Evolutionary conservation across 2,329 filamentous ascomycete species (phyloP), one percentile per base, ranked within the genome.

Genomic region (Ophiostoma sp.): DNA sequence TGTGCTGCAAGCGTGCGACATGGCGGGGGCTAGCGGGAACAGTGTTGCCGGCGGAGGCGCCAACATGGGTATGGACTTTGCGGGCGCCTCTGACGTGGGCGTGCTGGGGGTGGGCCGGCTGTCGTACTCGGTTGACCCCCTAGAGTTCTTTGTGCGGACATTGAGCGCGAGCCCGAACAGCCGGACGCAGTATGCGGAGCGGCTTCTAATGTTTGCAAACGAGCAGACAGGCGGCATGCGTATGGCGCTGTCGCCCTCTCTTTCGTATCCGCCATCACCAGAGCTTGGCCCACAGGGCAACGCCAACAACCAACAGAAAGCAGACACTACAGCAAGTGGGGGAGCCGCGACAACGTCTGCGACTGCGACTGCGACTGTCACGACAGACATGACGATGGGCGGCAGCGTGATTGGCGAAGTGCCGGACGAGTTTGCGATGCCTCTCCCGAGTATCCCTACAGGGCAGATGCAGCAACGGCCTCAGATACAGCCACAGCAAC

Each of bases 151-250:
- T 71, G 77, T 82, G 14, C 77, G 76, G 52, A 81, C 78, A 0
- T 73, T 82, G 16, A 81, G 79, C 65, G 76, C 78, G 5, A 81
- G 78, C 49, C 79, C 80, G 4, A 81, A 81, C 66, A 79, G 78
- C 68, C 75, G 79, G 58, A 76, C 75, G 27, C 78, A 80, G 70
- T 82, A 78, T 67, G 80, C 80, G 2, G 79, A 80, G 68, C 74
- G 79, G 40, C 76, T 82, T 2, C 73, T 81, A 5, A 76, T 77
- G 65, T 79, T 81, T 68, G 80, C 79, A 8, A 74, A 75, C 4
- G 77, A 80, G 70, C 79, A 78, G 60, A 78, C 79, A 0, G 77
- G 76, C 6, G 75, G 75, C 7, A 76, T 77, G 75, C 73, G 76
- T 60, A 77, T 77, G 68, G 73, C 74, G 2, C 64, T 69, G 63